A percentile compares a stretch with the other conserved stretches of the same genome.
These are phyloP conservation scores for Pseudopyricularia cyperi DNA, from an alignment of 2,329 filamentous ascomycete species.

Conservation along the genomic window DNA sequence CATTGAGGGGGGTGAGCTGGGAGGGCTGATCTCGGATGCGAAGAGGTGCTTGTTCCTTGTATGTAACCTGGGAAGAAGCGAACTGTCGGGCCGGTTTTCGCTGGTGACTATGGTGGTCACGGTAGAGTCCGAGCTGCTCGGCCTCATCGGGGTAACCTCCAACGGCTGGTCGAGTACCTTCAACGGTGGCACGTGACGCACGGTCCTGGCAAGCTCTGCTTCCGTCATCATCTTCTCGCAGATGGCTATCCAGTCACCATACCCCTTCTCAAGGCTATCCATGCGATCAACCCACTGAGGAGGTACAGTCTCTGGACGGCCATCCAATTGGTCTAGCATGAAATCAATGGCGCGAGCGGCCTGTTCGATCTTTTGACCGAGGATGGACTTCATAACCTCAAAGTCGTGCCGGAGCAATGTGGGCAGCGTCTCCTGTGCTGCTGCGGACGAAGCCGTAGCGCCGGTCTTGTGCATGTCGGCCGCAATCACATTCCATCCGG, in stretches of 20 bases:
- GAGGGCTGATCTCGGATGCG: conserved; percentile 26
- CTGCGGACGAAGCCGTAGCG: conserved; percentile 5
- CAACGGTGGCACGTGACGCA: neutral
- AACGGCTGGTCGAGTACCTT: neutral
- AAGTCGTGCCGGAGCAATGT: conserved; percentile 32
- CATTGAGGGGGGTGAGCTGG: conserved; percentile 30
- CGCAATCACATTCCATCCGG: conserved; percentile 51
- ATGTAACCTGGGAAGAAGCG: conserved; percentile 21
- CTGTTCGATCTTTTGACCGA: conserved; percentile 56
- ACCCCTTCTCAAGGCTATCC: conserved; percentile 65
- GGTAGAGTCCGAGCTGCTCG: neutral
- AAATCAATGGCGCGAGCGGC: conserved; percentile 65
- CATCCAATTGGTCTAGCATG: conserved; percentile 80
- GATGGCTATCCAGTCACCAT: conserved; percentile 66
- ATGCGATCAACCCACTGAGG: conserved; percentile 79
- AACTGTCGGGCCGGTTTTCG: conserved; percentile 17
- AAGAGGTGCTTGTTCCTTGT: conserved; percentile 14
- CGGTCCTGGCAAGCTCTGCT: conserved; percentile 34
- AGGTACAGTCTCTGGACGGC: conserved; percentile 69
- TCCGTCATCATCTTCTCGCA: conserved; percentile 65
- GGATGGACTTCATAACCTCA: conserved; percentile 43
- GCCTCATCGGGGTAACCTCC: neutral
- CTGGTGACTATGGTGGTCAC: neutral
- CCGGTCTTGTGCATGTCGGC: conserved; percentile 1
- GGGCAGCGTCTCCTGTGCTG: conserved; percentile 2